Evolutionary conservation across 306 rosid genomes (phyloP).

Genomic region (Dryas drummondii): DNA sequence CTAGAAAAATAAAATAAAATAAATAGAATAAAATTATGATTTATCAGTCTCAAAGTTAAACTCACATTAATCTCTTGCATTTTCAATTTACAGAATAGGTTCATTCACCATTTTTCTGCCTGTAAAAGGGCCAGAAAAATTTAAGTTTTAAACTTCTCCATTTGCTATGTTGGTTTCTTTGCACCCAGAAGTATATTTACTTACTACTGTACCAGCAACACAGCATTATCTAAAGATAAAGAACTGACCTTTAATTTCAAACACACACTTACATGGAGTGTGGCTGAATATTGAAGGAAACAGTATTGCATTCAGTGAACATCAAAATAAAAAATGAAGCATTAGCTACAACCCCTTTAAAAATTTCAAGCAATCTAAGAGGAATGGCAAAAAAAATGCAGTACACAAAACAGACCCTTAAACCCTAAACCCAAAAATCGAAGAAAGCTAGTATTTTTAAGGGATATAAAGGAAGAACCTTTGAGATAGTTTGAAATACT

Average conservation of each 20-base stretch:
- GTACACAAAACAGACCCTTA: background rate
- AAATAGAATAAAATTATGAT: background rate
- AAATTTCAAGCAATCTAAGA: background rate
- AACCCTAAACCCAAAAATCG: constrained; percentile 29
- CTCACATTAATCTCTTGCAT: background rate
- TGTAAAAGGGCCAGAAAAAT: background rate
- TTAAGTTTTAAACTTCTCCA: background rate
- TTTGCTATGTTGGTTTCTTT: background rate
- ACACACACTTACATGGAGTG: background rate
- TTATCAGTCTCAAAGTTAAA: background rate
- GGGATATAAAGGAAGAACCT: background rate
- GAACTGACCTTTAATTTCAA: background rate
- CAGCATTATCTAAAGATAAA: background rate
- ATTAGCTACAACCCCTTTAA: background rate
- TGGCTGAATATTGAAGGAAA: background rate
- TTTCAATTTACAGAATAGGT: background rate
- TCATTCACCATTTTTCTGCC: background rate
- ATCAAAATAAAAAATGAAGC: background rate
- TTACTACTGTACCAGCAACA: background rate
- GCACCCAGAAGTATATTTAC: background rate
- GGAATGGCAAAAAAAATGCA: background rate
- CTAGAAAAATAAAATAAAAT: background rate
- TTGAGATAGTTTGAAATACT: background rate
- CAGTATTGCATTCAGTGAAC: background rate
- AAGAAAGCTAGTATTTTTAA: background rate